phyloP scores from a whole-genome alignment of 2,329 filamentous ascomycete species.

The Furcasterigmium sp. region DNA sequence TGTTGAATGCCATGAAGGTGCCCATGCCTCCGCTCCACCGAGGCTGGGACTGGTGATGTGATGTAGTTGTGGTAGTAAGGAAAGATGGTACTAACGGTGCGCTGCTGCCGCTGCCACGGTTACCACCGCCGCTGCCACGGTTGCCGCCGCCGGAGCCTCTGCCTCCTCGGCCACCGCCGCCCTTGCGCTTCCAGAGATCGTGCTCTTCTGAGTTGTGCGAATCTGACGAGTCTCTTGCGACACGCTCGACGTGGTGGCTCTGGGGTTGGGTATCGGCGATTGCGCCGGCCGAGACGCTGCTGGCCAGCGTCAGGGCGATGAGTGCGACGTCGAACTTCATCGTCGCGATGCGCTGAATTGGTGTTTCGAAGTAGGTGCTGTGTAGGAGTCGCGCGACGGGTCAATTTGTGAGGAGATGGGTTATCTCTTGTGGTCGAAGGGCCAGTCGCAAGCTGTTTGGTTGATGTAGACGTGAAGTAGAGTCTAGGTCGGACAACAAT shows the following conservation, averaged over 20 bases:
- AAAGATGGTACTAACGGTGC: conserved; percentile 12
- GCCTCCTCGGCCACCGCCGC: conserved; percentile 51
- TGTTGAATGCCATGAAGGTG: no score
- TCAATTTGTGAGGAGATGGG: no score
- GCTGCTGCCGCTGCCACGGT: conserved; percentile 10
- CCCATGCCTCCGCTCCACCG: no score
- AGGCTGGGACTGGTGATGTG: no score
- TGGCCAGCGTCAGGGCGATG: conserved; percentile 19
- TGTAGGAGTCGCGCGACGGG: no score
- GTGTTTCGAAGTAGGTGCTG: neutral
- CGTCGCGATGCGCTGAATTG: conserved; percentile 5
- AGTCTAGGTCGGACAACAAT: no score
- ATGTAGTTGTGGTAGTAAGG: conserved; percentile 5
- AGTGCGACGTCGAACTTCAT: conserved; percentile 27
- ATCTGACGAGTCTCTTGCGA: conserved; percentile 3
- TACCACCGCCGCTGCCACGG: conserved; percentile 13
- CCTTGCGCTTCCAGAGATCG: conserved; percentile 55
- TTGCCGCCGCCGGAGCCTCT: conserved; percentile 29
- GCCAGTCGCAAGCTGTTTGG: no score
- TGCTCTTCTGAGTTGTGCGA: conserved; percentile 17
- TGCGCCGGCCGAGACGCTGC: conserved; percentile 17
- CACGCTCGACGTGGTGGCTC: neutral
- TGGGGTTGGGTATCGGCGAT: conserved; percentile 9
- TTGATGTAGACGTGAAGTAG: no score
- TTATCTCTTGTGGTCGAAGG: no score